Evolutionary conservation across 169 alveolate species (phyloP).

Genomic region (Theileria orientalis): DNA sequence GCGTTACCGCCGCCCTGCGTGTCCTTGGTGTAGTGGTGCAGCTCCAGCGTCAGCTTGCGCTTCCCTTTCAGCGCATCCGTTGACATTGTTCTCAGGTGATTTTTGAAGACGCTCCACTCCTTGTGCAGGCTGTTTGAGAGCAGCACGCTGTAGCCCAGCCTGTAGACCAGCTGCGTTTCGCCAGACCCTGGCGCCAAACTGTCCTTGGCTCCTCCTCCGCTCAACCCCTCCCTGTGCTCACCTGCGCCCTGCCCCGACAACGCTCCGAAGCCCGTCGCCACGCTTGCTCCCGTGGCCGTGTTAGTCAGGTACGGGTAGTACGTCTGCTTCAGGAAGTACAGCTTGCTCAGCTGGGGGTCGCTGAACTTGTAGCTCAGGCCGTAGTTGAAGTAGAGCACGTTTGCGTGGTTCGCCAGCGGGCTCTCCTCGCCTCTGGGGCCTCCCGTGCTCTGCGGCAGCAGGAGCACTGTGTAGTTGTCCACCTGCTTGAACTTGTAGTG

Average conservation of each 20-base stretch:
- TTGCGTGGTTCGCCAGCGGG: not conserved
- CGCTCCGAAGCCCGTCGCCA: no score
- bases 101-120: constrained; percentile 3
- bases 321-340: not conserved
- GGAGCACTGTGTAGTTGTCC: not conserved
- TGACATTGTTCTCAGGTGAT: constrained; percentile 4
- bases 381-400: not conserved
- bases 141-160: not conserved
- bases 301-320: not conserved
- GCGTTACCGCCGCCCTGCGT: not conserved
- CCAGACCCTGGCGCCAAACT: not conserved
- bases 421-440: not conserved
- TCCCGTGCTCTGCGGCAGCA: not conserved
- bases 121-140: not conserved
- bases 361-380: not conserved
- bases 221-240: not conserved
- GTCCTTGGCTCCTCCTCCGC: not conserved
- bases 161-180: not conserved
- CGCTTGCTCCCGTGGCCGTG: no score
- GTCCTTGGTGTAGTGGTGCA: not conserved
- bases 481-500: constrained; percentile 7
- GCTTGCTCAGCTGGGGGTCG: not conserved
- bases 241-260: not conserved
- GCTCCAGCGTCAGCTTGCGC: not conserved
- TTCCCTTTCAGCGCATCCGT: not conserved